Percentiles rank a stretch among this genome's conserved stretches.
Conservation (phyloP, 495 filamentous ascomycete genomes). For the Talaromyces liani region DNA sequence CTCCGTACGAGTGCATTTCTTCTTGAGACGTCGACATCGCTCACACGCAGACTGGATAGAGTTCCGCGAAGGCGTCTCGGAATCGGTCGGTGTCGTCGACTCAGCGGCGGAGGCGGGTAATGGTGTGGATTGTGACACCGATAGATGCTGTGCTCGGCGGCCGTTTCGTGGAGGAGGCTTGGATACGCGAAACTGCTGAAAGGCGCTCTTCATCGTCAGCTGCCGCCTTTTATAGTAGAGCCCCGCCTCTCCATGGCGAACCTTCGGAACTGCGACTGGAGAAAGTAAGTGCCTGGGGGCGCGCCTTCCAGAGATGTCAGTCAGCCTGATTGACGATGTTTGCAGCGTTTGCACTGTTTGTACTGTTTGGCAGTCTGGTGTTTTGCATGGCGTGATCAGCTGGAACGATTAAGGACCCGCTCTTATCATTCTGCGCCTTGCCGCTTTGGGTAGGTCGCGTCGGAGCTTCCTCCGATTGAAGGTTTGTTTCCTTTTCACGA, state of each 20-base stretch:
- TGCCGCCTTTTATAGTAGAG: no score
- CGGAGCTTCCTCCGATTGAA: not conserved
- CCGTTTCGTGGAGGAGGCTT: conserved; percentile 4
- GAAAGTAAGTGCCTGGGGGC: not conserved
- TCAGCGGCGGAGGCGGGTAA: not conserved
- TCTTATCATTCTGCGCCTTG: not conserved
- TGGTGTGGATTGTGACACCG: not conserved
- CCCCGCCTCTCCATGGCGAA: not conserved
- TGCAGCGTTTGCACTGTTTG: not conserved
- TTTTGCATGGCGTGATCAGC: not conserved
- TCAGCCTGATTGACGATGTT: not conserved
- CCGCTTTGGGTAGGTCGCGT: not conserved
- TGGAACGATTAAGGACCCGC: no score
- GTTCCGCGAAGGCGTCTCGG: not conserved
- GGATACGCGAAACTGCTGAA: conserved; percentile 12
- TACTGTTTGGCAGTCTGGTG: not conserved
- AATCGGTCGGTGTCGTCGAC: not conserved
- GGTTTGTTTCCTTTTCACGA: conserved; percentile 5
- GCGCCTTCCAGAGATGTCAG: no score
- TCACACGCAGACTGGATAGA: conserved; percentile 15
- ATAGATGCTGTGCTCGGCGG: not conserved
- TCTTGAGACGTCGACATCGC: conserved; percentile 19
- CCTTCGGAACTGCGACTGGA: not conserved
- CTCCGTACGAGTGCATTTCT: conserved; percentile 16
- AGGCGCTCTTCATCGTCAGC: conserved; percentile 9